phyloP scores from a whole-genome alignment of 202 grass and related monocot genomes.

The Dendrocalamus latiflorus region DNA sequence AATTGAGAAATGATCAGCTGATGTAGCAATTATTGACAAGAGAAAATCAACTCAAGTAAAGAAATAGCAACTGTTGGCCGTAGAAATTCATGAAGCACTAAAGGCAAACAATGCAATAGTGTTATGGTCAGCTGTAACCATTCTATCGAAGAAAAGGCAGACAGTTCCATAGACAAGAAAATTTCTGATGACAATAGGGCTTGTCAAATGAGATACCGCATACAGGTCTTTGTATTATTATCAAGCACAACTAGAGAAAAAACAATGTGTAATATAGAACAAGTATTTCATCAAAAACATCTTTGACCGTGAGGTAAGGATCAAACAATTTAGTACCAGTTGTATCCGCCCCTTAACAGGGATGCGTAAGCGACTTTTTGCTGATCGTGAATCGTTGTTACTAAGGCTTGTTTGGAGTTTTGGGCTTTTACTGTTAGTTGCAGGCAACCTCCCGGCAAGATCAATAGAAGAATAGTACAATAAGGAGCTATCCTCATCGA shows the following conservation, averaged over 20 bases:
- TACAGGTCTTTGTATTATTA: no score
- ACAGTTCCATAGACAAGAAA: background rate
- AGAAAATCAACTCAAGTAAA: background rate
- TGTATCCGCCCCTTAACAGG: slow-evolving; percentile 87
- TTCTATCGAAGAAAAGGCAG: slow-evolving; percentile 10
- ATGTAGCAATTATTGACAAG: background rate
- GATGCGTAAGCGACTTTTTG: slow-evolving; percentile 83
- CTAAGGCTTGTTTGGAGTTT: slow-evolving; percentile 68
- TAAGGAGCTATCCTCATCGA: slow-evolving; percentile 79
- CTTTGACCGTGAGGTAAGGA: background rate
- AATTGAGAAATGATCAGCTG: background rate
- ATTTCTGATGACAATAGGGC: background rate
- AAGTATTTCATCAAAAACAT: slow-evolving; percentile 7
- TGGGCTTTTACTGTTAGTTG: slow-evolving; percentile 49
- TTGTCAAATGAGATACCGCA: background rate
- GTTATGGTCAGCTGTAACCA: background rate
- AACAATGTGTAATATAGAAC: background rate
- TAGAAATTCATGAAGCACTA: background rate
- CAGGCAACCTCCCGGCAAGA: slow-evolving; percentile 60
- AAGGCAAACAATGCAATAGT: background rate
- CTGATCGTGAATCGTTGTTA: slow-evolving; percentile 71
- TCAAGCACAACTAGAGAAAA: background rate
- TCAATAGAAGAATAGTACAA: slow-evolving; percentile 94
- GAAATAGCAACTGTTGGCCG: background rate
- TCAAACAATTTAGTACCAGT: slow-evolving; percentile 63